phyloP scores from a whole-genome alignment of 1,284 basidiomycete genomes.

The Melampsora larici-populina region DNA sequence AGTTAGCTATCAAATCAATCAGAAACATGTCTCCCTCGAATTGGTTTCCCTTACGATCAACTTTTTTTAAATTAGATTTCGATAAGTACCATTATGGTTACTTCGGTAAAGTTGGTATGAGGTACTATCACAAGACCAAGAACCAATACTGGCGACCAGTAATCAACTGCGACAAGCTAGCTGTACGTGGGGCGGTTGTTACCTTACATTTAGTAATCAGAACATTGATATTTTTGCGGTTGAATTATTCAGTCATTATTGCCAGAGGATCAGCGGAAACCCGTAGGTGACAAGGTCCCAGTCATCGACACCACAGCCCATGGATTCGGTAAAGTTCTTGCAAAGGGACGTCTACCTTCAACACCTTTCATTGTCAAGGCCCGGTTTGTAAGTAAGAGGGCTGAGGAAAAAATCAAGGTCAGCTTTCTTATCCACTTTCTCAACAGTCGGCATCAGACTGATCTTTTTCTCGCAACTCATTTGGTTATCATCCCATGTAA shows the following conservation, averaged over 20 bases:
- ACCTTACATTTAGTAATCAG: not conserved
- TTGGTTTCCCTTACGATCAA: not conserved
- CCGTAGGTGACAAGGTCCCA: conserved; percentile 71
- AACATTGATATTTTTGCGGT: not conserved
- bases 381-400: conserved; percentile 80
- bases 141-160: conserved; percentile 86
- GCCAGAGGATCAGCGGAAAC: conserved; percentile 52
- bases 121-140: conserved; percentile 91
- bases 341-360: conserved; percentile 66
- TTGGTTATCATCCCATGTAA: not conserved
- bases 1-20: conserved; percentile 44
- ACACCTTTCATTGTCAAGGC: conserved; percentile 93
- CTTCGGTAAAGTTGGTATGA: conserved; percentile 94
- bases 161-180: conserved; percentile 90
- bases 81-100: conserved; percentile 74
- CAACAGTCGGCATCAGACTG: not conserved
- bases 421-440: not conserved
- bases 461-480: not conserved
- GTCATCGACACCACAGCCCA: conserved; percentile 81
- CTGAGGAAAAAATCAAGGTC: conserved; percentile 70
- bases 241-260: conserved; percentile 17
- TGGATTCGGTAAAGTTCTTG: conserved; percentile 88
- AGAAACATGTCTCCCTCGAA: not conserved
- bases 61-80: conserved; percentile 62
- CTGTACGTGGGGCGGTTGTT: conserved; percentile 48